These are phyloP conservation scores for Iberis pinnata DNA, from an alignment of 345 rosid species.

Conservation along the genomic window DNA sequence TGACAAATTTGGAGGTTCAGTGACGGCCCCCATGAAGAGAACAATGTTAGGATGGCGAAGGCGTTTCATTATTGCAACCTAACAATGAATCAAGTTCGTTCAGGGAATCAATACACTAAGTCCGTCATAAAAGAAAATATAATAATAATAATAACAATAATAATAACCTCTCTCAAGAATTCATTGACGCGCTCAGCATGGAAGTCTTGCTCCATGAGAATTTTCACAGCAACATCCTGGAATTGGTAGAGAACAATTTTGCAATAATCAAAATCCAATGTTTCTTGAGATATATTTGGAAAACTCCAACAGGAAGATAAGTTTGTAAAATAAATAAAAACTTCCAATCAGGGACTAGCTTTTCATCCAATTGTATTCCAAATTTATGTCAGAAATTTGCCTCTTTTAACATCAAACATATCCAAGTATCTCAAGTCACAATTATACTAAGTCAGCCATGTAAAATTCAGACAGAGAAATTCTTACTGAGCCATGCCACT, in stretches of 20 bases:
- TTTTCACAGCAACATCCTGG: conserved; percentile 99
- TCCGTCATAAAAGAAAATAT: neutral
- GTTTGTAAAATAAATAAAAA: neutral
- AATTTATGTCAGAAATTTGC: neutral
- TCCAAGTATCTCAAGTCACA: conserved; percentile 1
- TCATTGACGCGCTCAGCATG: conserved; percentile 81
- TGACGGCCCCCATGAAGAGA: conserved; percentile 99
- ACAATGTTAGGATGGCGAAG: conserved; percentile 98
- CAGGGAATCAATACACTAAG: conserved; percentile 8
- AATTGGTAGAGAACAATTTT: conserved; percentile 13
- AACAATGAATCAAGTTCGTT: conserved; percentile 25
- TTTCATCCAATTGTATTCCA: neutral
- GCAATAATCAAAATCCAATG: neutral
- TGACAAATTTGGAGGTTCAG: conserved; percentile 92
- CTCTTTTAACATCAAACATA: conserved; percentile 1
- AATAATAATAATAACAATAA: neutral
- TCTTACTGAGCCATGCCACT: conserved; percentile 99
- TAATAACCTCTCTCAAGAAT: conserved; percentile 84
- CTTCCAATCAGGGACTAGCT: neutral
- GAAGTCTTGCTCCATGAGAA: conserved; percentile 98
- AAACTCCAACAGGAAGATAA: neutral
- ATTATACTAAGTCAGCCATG: neutral
- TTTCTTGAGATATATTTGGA: neutral
- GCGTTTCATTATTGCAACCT: conserved; percentile 99
- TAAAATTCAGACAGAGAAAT: neutral